These are phyloP conservation scores for Pythium periplocum DNA, from an alignment of 352 stramenopile genomes.

Conservation along the genomic window DNA sequence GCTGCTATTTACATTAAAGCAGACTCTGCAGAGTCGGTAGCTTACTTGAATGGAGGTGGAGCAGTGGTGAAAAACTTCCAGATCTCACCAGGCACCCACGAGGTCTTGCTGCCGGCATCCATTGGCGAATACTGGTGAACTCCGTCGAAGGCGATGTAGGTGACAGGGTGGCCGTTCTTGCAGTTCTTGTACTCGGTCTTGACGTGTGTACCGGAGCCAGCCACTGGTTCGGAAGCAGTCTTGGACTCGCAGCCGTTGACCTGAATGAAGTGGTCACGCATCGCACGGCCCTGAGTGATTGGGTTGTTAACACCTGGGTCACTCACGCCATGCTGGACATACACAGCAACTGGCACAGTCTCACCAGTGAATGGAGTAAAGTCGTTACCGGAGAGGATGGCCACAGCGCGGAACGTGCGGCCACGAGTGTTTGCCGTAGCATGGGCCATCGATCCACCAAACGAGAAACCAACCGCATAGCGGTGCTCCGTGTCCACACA, in stretches of 20 bases:
- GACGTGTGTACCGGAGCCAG: slow-evolving; percentile 19
- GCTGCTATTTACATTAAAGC: no score
- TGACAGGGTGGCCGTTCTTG: slow-evolving; percentile 12
- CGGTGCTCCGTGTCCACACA: slow-evolving; percentile 23
- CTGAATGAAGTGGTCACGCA: slow-evolving; percentile 24
- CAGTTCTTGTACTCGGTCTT: slow-evolving; percentile 26
- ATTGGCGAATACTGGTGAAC: slow-evolving; percentile 24
- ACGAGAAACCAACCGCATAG: slow-evolving; percentile 30
- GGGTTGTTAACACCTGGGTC: slow-evolving; percentile 15
- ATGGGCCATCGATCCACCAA: slow-evolving; percentile 21
- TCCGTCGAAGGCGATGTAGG: slow-evolving; percentile 27
- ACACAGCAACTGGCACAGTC: slow-evolving; percentile 15
- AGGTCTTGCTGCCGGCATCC: slow-evolving; percentile 14
- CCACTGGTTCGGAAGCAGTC: slow-evolving; percentile 14
- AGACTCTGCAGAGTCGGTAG: no score
- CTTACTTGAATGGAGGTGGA: no score
- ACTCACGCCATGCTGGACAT: slow-evolving; percentile 22
- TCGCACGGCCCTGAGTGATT: slow-evolving; percentile 22
- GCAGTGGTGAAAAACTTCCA: slow-evolving; percentile 21
- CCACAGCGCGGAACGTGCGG: slow-evolving; percentile 17
- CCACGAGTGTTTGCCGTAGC: slow-evolving; percentile 16
- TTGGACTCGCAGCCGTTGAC: slow-evolving; percentile 21
- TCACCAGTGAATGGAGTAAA: slow-evolving; percentile 16
- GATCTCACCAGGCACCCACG: slow-evolving; percentile 20
- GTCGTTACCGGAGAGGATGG: slow-evolving; percentile 20